These are phyloP conservation scores for Candida xiaguanensis DNA, from an alignment of 805 yeast genomes.

Conservation along the genomic window DNA sequence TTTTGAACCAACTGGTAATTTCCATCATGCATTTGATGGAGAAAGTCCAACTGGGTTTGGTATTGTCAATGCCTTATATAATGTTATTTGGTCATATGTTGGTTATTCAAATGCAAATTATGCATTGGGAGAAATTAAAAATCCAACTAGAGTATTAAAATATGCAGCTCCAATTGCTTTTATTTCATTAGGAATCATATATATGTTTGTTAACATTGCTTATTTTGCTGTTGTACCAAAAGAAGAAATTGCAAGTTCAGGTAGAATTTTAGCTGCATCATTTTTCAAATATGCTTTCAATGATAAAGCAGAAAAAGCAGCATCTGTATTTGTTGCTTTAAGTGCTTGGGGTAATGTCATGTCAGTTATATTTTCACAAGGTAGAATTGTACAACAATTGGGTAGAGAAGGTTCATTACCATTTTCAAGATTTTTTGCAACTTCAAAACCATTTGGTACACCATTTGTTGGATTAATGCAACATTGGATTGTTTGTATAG, in stretches of 20 bases:
- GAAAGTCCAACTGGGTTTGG: constrained; percentile 59
- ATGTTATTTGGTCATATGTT: constrained; percentile 80
- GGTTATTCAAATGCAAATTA: constrained; percentile 84
- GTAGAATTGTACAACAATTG: constrained; percentile 73
- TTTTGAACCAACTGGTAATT: constrained; percentile 54
- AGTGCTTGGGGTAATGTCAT: constrained; percentile 80
- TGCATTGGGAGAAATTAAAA: constrained; percentile 73
- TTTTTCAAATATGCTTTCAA: constrained; percentile 75
- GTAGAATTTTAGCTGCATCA: constrained; percentile 70
- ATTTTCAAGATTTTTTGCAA: constrained; percentile 65
- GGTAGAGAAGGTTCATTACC: constrained; percentile 84
- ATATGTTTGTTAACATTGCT: constrained; percentile 74
- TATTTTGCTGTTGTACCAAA: constrained; percentile 80
- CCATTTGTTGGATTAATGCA: constrained; percentile 72
- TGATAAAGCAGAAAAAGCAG: constrained; percentile 61
- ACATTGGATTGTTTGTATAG: constrained; percentile 72
- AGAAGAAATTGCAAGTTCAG: constrained; percentile 55
- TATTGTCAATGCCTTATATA: constrained; percentile 70
- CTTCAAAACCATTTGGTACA: constrained; percentile 67
- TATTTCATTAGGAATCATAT: constrained; percentile 55
- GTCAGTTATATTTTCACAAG: constrained; percentile 78
- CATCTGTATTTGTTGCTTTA: constrained; percentile 76
- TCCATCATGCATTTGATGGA: constrained; percentile 55
- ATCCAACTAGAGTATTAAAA: constrained; percentile 66
- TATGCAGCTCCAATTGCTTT: constrained; percentile 76